Base-by-base conservation (phyloP, 1,284 basidiomycete genomes). In the Wolfiporia cocos region DNA sequence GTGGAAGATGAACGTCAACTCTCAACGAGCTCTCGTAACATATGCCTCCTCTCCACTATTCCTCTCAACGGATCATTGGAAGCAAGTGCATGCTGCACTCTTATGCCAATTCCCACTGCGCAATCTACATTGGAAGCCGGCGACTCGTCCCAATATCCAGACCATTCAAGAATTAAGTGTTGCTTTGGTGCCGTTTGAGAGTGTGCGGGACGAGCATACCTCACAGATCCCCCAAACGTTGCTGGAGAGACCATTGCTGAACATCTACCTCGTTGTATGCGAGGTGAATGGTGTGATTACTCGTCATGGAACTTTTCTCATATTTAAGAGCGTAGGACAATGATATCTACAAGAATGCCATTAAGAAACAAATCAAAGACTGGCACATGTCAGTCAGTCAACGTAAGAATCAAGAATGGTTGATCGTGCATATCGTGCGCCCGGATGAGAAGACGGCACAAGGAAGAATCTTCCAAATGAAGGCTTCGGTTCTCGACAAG, bases 91-190 rank as follows among this genome's bases (percentile, higher is more conserved):
- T 49, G 65, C 69, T 17, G 81, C 81, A 3, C 68, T 91, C 41
- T 66, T 69, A 21, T 73, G 75, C 0, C 92, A 93, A 54, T 67
- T 95, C 10, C 93, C 93, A 0, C 69, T 97, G 39, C 81, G 85
- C 40, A 93, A 86, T 63, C 73, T 96, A 17, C 89, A 95, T 62
- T 96, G 94, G 93, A 93, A 87, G 61, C 76, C 87, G 21, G 54
- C 66, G 4, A 75, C 79, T 3, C 72, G 81, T 39, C 74, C 84
- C 2, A 78, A 78, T 4, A 71, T 92, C 32, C 74, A 88, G 46
- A 94, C 90, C 1, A 91, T 97, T 37, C 90, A 92, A 56, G 82
- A 89, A 50, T 73, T 95, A n/a, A 74, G 85, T 44, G 74, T 95
- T 41, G 72, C 78, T 31, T 67, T 96, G 26, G 70, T 85, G 9